Conservation (phyloP, 768 basidiomycete species). For the Termitomyces bulborhizus region DNA sequence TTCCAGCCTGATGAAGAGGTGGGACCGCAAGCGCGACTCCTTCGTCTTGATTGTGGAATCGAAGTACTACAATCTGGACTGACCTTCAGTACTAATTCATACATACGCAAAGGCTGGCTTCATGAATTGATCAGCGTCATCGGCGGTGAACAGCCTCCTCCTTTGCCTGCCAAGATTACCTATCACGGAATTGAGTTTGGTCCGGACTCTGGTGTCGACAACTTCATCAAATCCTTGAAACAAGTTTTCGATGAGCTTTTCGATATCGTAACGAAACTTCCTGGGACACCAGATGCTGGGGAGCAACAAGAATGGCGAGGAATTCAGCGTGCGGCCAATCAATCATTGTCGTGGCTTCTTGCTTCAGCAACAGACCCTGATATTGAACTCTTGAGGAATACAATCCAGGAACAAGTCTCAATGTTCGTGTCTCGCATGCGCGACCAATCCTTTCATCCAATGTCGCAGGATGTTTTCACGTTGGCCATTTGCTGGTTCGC, state of each 20-base stretch:
- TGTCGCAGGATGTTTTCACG: constrained; percentile 29
- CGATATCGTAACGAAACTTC: constrained; percentile 30
- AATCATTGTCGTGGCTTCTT: constrained; percentile 41
- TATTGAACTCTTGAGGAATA: constrained; percentile 19
- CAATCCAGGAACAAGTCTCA: constrained; percentile 30
- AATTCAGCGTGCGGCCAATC: constrained; percentile 33
- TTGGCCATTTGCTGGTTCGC: constrained; percentile 57
- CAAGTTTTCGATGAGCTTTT: constrained; percentile 39
- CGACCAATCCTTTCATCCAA: constrained; percentile 23
- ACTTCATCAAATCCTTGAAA: constrained; percentile 41
- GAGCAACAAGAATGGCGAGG: constrained; percentile 31
- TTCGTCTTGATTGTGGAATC: constrained; percentile 48
- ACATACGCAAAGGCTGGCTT: constrained; percentile 56
- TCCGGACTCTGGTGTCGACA: constrained; percentile 32
- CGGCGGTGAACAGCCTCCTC: constrained; percentile 13
- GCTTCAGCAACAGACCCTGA: constrained; percentile 27
- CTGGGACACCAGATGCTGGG: constrained; percentile 24
- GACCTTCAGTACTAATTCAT: constrained; percentile 44
- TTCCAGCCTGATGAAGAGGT: neutral
- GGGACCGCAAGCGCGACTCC: constrained; percentile 1
- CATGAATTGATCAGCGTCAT: constrained; percentile 44
- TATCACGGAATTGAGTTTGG: constrained; percentile 38
- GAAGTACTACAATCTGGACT: constrained; percentile 42
- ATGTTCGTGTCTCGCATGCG: constrained; percentile 33
- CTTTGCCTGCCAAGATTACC: constrained; percentile 24